These are phyloP conservation scores for Fraxinus anomala DNA, from an alignment of 257 asterid genomes.

Conservation along the genomic window DNA sequence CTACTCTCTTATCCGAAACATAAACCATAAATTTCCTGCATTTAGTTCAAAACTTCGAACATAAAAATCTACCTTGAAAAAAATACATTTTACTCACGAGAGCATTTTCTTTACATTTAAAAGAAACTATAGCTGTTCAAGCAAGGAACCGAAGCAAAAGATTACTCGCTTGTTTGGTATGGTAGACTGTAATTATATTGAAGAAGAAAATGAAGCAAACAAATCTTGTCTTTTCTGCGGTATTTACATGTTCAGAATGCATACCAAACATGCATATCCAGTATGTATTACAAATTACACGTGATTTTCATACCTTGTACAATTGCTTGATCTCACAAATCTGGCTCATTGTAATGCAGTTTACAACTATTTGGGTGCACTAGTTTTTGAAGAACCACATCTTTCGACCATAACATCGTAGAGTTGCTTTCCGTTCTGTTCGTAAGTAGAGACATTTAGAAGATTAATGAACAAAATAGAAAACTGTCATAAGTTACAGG, in stretches of 20 bases:
- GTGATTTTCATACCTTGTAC: slow-evolving; percentile 33
- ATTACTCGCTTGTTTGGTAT: neutral
- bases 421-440: slow-evolving; percentile 76
- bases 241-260: neutral
- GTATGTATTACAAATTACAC: neutral
- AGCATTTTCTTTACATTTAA: neutral
- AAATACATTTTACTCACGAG: neutral
- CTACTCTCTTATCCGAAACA: neutral
- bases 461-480: slow-evolving; percentile 16
- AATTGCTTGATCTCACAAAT: slow-evolving; percentile 24
- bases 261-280: neutral
- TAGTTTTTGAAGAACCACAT: slow-evolving; percentile 82
- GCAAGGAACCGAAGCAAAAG: neutral
- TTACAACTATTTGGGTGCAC: slow-evolving; percentile 56
- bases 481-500: slow-evolving; percentile 16
- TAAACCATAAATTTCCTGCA: neutral
- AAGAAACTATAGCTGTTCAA: neutral
- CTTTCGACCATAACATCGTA: slow-evolving; percentile 80
- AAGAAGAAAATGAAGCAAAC: neutral
- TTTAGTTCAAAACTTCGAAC: neutral
- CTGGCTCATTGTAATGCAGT: slow-evolving; percentile 16
- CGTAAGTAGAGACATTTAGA: slow-evolving; percentile 4
- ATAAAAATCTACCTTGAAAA: neutral
- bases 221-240: neutral
- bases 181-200: neutral